phyloP scores from a whole-genome alignment of 1,284 basidiomycete species.

The Ganoderma lucidum region DNA sequence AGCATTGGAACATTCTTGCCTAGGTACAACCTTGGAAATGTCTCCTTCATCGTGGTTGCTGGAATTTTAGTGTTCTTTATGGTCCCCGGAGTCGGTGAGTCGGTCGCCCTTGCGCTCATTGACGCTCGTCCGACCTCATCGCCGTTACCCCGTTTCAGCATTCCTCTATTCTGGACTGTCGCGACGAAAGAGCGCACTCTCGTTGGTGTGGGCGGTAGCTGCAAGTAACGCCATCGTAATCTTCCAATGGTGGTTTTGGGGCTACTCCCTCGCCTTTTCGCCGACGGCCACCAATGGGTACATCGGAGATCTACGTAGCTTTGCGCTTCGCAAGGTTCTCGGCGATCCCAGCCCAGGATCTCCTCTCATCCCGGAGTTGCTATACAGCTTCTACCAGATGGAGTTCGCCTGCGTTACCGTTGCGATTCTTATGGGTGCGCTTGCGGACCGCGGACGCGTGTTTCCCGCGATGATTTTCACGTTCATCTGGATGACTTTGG shows the following conservation, averaged over 20 bases:
- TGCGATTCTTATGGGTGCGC: constrained; percentile 79
- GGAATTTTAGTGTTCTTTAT: constrained; percentile 86
- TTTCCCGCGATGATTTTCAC: constrained; percentile 89
- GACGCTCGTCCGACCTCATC: background rate
- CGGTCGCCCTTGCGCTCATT: constrained; percentile 4
- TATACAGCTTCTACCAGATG: constrained; percentile 91
- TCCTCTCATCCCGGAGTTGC: constrained; percentile 72
- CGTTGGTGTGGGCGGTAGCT: constrained; percentile 74
- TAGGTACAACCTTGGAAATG: constrained; percentile 74
- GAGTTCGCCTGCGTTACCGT: constrained; percentile 86
- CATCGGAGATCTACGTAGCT: constrained; percentile 81
- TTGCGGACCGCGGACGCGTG: constrained; percentile 90
- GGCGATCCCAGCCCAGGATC: constrained; percentile 81
- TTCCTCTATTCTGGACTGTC: constrained; percentile 92
- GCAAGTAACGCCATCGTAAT: constrained; percentile 82
- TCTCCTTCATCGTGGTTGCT: constrained; percentile 80
- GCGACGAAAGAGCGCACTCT: constrained; percentile 76
- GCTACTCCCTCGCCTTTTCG: constrained; percentile 86
- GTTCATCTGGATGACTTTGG: constrained; percentile 87
- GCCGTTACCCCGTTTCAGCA: constrained; percentile 43
- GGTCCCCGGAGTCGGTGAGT: constrained; percentile 76
- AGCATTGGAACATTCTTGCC: background rate
- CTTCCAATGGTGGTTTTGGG: constrained; percentile 92
- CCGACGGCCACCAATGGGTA: constrained; percentile 78
- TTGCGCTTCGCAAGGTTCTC: constrained; percentile 78